Evolutionary conservation across 1,284 basidiomycete genomes (phyloP).

Genomic region (Microbotryum intermedium): DNA sequence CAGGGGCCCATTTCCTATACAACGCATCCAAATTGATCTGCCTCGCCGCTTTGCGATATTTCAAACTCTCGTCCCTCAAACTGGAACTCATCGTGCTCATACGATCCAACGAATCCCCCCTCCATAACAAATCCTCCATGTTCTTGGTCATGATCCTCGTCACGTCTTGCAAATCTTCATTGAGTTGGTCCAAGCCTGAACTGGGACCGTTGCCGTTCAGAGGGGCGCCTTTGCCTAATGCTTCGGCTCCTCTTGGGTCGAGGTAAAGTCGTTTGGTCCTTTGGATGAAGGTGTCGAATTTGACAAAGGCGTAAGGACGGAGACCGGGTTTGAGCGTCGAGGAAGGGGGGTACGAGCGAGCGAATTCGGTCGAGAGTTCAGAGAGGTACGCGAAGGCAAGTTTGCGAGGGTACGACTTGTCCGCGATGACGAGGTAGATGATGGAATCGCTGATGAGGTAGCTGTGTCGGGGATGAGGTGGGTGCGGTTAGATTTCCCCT

Average conservation of each 20-base stretch:
- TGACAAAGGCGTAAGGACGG: slow-evolving; percentile 87
- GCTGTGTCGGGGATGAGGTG: slow-evolving; percentile 45
- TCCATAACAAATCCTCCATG: slow-evolving; percentile 98
- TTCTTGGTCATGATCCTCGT: slow-evolving; percentile 99
- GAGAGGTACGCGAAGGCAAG: slow-evolving; percentile 96
- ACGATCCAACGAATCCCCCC: slow-evolving; percentile 90
- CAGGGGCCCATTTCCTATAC: slow-evolving; percentile 88
- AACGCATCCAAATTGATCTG: slow-evolving; percentile 92
- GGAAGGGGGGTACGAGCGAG: slow-evolving; percentile 32
- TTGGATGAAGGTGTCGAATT: slow-evolving; percentile 98
- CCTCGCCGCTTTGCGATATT: slow-evolving; percentile 89
- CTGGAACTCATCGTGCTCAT: slow-evolving; percentile 98
- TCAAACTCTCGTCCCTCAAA: slow-evolving; percentile 92
- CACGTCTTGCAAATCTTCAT: slow-evolving; percentile 94
- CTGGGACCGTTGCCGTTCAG: not conserved
- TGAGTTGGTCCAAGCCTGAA: slow-evolving; percentile 64
- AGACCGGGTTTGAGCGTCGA: slow-evolving; percentile 34
- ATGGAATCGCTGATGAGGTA: slow-evolving; percentile 91
- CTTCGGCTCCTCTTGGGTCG: slow-evolving; percentile 79
- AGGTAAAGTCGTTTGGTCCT: slow-evolving; percentile 92
- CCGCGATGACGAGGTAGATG: slow-evolving; percentile 89
- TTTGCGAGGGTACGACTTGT: slow-evolving; percentile 95
- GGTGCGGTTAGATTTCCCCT: too few relatives aligned
- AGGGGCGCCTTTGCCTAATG: slow-evolving; percentile 32
- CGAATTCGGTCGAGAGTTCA: slow-evolving; percentile 92